Base-by-base conservation (phyloP, 1,139 yeast species). In the Protomyces lactucae-debilis region DNA sequence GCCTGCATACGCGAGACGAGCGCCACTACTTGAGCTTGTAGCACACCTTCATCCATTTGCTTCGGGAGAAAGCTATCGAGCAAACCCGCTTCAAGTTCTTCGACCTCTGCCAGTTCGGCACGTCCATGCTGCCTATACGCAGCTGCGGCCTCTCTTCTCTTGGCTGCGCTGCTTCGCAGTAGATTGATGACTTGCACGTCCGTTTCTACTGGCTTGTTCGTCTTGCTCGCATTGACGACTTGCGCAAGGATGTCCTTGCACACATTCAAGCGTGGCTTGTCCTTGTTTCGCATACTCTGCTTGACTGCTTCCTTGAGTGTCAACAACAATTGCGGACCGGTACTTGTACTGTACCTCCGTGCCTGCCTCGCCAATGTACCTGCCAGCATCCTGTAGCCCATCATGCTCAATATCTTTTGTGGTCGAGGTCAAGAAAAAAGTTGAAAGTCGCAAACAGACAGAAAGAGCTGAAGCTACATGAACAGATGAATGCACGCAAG, bases 221-320 rank as follows among this genome's bases (percentile, higher is more conserved):
- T 57, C 21, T 64, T 64, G 43, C 57, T 53, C n/a, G 60, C 60
- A 45, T 57, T 57, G 18, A 54, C 52, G 25, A 64, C 52, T 32
- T 64, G 61, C 12, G 66, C 64, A 18, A 60, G 51, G 35, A 60
- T 25, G 37, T 55, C 64, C 55, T 60, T 60, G 59, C 54, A 45
- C 16, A 60, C 64, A 39, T 45, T 39, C 8, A 60, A 39, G 23
- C 36, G 45, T n/a, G 46, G 18, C 40, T 54, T 60, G 43, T 60
- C 64, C 55, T 60, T 60, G 28, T 57, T 52, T 18, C 51, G 48
- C 64, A 60, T 60, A 16, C 57, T 57, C 21, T 45, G 39, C 55
- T 60, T 60, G 40, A 60, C 59, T 28, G 54, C 64, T 37, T 60
- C 54, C 25, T 55, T 60, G 36, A 60, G 37, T 10, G 54, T 45